phyloP scores from a whole-genome alignment of 140 eudicot species.

The Anethum foeniculum region DNA sequence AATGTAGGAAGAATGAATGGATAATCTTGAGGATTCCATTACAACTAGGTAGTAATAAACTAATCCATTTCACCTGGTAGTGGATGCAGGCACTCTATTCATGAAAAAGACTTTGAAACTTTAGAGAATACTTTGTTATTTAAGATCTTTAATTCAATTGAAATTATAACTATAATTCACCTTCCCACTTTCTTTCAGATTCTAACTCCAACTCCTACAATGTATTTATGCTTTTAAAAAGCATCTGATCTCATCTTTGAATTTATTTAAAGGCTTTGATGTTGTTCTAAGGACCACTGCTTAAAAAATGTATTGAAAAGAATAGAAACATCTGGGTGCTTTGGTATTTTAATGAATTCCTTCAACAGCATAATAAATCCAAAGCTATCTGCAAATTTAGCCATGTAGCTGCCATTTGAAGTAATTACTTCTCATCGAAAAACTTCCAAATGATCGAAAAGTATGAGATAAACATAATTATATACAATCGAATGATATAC shows the following conservation, averaged over 20 bases:
- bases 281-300: background rate
- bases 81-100: background rate
- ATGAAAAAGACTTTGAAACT: constrained; percentile 1
- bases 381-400: background rate
- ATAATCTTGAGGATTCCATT: background rate
- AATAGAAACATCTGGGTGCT: background rate
- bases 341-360: background rate
- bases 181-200: background rate
- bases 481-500: background rate
- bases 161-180: background rate
- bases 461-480: background rate
- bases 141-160: background rate
- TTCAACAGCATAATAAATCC: background rate
- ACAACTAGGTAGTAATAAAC: background rate
- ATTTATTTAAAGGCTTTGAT: background rate
- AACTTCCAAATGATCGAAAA: background rate
- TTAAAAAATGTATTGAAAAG: background rate
- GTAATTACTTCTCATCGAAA: background rate
- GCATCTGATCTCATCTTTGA: background rate
- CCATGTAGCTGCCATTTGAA: background rate
- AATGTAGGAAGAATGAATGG: background rate
- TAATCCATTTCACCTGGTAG: background rate
- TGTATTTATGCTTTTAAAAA: background rate
- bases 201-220: background rate
- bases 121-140: background rate